Evolutionary conservation across 495 filamentous ascomycete genomes (phyloP), one percentile per base, ranked within the genome.

Genomic region (Tuber melanosporum): DNA sequence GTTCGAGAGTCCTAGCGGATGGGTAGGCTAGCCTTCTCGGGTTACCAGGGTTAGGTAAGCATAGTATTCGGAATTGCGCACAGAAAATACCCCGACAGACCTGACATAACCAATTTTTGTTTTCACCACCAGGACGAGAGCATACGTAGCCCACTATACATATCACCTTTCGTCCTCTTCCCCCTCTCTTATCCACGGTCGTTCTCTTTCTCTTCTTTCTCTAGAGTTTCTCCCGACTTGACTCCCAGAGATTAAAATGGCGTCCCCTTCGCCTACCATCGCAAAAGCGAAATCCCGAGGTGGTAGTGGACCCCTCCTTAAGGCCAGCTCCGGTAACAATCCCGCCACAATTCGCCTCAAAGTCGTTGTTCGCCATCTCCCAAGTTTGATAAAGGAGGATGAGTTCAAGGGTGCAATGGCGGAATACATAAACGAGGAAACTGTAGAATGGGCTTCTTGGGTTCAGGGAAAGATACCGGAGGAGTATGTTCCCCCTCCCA

Each of bases 401-500:
- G 95, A 99, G 79, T 94, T 97, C 72, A 87, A 91, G 79, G 84
- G 84, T 41, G 86, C 88, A 17, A 82, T 98, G 70, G 94, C 94
- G n/a, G 89, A 92, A 93, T 93, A 89, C 79, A 76, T 88, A 3
- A 91, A 92, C 26, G 88, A 87, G 41, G 93, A 93, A 17, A 97
- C 91, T 84, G 90, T 94, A 9, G 94, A 96, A 81, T 97, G 92
- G 92, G 86, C 91, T 72, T 84, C 86, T 47, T 99, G 91, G 85
- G 89, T 90, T 78, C 86, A 89, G 43, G 95, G 95, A 80, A 96
- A 97, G 82, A 86, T 94, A 41, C 95, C 95, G 6, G 92, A 92
- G 82, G 93, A 98, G 94, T 97, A 83, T 82, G 88, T 85, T n/a
- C 46, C 69, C 43, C 26, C 70, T 14, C 49, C 47, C 39, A 26